A percentile compares a stretch with the other conserved stretches of the same genome.
Conservation (phyloP, 1,139 yeast genomes). For the Blastobotrys malaysiensis region DNA sequence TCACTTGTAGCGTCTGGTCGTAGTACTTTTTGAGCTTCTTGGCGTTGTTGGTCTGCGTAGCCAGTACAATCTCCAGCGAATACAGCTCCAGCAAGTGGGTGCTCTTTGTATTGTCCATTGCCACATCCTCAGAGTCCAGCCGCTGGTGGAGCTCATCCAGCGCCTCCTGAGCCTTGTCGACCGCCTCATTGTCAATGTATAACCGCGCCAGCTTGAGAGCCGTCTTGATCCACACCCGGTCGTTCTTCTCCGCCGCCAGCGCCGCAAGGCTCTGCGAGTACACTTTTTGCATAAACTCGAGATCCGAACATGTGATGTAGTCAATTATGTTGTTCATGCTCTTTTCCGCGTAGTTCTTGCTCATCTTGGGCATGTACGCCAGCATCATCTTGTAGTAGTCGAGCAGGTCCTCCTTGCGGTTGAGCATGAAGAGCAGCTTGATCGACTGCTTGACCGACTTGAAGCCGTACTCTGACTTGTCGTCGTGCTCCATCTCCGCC, state of each 20-base stretch:
- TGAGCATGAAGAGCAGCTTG: slow-evolving; percentile 44
- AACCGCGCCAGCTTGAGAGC: slow-evolving; percentile 48
- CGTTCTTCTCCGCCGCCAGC: slow-evolving; percentile 35
- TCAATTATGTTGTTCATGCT: slow-evolving; percentile 53
- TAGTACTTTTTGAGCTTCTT: slow-evolving; percentile 45
- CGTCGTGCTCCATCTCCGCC: slow-evolving; percentile 21
- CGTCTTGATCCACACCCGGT: slow-evolving; percentile 53
- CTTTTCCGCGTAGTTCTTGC: slow-evolving; percentile 53
- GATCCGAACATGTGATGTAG: slow-evolving; percentile 15
- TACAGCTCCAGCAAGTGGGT: slow-evolving; percentile 51
- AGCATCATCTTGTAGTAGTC: slow-evolving; percentile 32
- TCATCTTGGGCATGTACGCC: slow-evolving; percentile 26
- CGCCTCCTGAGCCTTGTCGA: slow-evolving; percentile 38
- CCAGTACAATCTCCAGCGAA: slow-evolving; percentile 58
- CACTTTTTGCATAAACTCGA: slow-evolving; percentile 28
- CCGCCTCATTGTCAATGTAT: slow-evolving; percentile 39
- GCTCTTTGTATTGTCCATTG: slow-evolving; percentile 26
- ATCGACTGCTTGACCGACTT: slow-evolving; percentile 62
- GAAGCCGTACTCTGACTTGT: slow-evolving; percentile 40
- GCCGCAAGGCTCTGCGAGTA: slow-evolving; percentile 28
- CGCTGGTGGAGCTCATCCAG: slow-evolving; percentile 39
- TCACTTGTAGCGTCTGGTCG: slow-evolving; percentile 43
- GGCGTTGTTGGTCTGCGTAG: slow-evolving; percentile 38
- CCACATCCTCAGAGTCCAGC: slow-evolving; percentile 15
- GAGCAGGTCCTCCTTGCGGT: slow-evolving; percentile 34